Evolutionary conservation across 2,329 filamentous ascomycete species (phyloP).

Genomic region (Monosporascus cannonballus): DNA sequence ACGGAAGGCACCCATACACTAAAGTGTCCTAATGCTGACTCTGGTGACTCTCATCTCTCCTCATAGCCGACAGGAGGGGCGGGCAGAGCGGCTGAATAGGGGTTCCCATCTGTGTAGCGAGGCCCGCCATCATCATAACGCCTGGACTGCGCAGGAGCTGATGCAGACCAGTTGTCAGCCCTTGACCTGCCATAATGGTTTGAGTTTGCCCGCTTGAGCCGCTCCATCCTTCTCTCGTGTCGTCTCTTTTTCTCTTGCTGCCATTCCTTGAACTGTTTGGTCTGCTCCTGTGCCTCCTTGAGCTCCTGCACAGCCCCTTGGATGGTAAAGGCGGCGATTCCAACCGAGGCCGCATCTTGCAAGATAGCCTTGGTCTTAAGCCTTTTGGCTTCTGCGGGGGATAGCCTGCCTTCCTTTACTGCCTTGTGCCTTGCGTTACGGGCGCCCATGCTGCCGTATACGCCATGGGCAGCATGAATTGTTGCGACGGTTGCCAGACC

Average conservation of each 20-base stretch:
- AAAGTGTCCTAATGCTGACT: background rate
- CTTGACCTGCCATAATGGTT: constrained; percentile 31
- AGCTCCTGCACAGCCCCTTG: constrained; percentile 50
- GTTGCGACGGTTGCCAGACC: constrained; percentile 53
- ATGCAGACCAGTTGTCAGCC: constrained; percentile 38
- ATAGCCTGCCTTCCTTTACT: constrained; percentile 47
- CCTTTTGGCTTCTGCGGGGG: constrained; percentile 45
- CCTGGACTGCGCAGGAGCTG: constrained; percentile 32
- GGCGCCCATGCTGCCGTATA: constrained; percentile 55
- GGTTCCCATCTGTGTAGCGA: constrained; percentile 41
- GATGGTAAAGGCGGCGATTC: constrained; percentile 52
- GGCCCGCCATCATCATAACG: constrained; percentile 38
- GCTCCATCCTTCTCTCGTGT: constrained; percentile 41
- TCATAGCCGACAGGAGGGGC: constrained; percentile 33
- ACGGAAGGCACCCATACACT: background rate
- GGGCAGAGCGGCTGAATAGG: constrained; percentile 38
- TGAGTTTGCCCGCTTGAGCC: constrained; percentile 21
- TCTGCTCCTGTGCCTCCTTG: constrained; percentile 47
- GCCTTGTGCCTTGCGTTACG: constrained; percentile 46
- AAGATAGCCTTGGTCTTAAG: constrained; percentile 51
- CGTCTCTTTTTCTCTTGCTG: constrained; percentile 42
- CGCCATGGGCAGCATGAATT: constrained; percentile 53
- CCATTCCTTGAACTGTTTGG: constrained; percentile 43
- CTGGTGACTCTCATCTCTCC: constrained; percentile 26
- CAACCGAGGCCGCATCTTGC: constrained; percentile 53